These are phyloP conservation scores for Oxyria digyna DNA, from an alignment of 148 eudicot species.

Conservation along the genomic window DNA sequence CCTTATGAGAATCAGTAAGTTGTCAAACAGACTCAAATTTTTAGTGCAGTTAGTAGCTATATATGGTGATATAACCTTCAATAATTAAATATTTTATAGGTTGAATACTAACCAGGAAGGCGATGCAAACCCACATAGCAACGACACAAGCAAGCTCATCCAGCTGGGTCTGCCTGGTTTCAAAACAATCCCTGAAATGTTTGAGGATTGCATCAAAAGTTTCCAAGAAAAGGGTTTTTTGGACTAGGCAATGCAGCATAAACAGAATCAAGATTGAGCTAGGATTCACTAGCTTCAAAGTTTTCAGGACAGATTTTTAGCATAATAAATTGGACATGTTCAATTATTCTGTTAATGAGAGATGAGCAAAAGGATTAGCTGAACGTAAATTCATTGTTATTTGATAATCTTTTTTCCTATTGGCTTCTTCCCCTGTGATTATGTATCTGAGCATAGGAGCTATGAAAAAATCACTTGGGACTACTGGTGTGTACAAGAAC, in stretches of 20 bases:
- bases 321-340: background rate
- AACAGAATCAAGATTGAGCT: background rate
- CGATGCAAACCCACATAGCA: constrained; percentile 59
- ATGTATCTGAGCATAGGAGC: background rate
- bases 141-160: constrained; percentile 61
- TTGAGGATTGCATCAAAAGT: constrained; percentile 71
- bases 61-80: background rate
- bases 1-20: no score
- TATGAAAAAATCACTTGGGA: background rate
- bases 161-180: constrained; percentile 56
- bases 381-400: background rate
- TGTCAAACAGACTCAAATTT: no score
- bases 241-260: background rate
- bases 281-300: background rate
- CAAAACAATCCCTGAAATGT: constrained; percentile 64
- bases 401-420: background rate
- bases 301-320: background rate
- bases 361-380: background rate
- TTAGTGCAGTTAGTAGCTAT: no score
- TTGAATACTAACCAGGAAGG: constrained; percentile 41
- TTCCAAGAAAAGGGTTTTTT: constrained; percentile 58
- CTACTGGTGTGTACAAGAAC: background rate
- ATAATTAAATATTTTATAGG: constrained; percentile 19
- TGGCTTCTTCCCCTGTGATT: background rate
- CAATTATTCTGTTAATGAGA: background rate